Evolutionary conservation across 257 asterid genomes (phyloP).

Genomic region (Fraxinus excelsior): DNA sequence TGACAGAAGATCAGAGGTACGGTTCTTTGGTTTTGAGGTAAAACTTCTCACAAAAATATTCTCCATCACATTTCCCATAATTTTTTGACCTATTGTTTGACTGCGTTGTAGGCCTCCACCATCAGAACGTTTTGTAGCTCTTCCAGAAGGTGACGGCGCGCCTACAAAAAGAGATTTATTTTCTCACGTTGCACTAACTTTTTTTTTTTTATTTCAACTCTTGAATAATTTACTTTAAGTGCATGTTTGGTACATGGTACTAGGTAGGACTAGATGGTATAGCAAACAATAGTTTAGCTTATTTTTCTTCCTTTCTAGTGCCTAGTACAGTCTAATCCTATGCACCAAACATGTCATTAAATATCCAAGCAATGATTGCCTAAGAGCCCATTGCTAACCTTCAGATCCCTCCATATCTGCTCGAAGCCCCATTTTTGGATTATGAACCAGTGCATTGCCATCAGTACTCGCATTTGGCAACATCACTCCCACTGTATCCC

Average conservation of each 20-base stretch:
- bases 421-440: slow-evolving; percentile 47
- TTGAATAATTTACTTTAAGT: slow-evolving; percentile 14
- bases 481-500: slow-evolving; percentile 36
- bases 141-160: slow-evolving; percentile 83
- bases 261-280: background rate
- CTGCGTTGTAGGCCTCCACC: slow-evolving; percentile 64
- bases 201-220: slow-evolving; percentile 5
- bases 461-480: slow-evolving; percentile 35
- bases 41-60: slow-evolving; percentile 77
- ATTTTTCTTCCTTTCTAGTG: background rate
- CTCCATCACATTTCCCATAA: slow-evolving; percentile 97
- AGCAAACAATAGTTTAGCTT: background rate
- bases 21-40: slow-evolving; percentile 69
- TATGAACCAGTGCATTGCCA: slow-evolving; percentile 44
- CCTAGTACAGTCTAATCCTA: background rate
- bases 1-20: slow-evolving; percentile 46
- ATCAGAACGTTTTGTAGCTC: slow-evolving; percentile 48
- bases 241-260: background rate
- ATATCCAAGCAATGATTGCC: slow-evolving; percentile 7
- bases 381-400: slow-evolving; percentile 51
- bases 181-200: background rate
- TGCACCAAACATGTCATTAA: background rate
- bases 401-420: slow-evolving; percentile 73
- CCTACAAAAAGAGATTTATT: slow-evolving; percentile 42
- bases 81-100: slow-evolving; percentile 92